Base-by-base conservation (phyloP, 1,284 basidiomycete species). In the Sphaerobolus stellatus region DNA sequence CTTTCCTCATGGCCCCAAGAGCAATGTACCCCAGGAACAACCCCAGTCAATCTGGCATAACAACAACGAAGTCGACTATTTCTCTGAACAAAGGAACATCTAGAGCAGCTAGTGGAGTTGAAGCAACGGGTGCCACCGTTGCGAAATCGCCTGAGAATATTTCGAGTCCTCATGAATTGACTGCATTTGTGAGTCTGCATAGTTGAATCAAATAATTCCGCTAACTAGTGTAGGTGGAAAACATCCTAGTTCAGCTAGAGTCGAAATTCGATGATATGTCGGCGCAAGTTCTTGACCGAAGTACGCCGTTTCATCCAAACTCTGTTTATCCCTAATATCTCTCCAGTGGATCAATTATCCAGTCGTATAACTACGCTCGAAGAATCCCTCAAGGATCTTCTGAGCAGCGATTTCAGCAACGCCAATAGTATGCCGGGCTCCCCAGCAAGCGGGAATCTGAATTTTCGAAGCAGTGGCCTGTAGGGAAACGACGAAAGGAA, bases 211-310 rank as follows among this genome's bases (percentile, higher is more conserved):
- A 54, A 55, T 31, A 53, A 31, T 43, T 41, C 33, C 25, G 29
- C 4, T 16, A 13, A 25, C 31, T 30, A 50, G 36, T 56, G 25
- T 43, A 92, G 89, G 89, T 92, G 14, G 89, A 92, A 70, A 83
- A 80, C 8, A 71, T 92, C 30, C 71, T 92, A 8, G 88, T 88
- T 63, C 84, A 90, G 62, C 75, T 92, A 20, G 90, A 92, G 62
- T 59, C 78, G 40, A 90, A 89, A 60, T 92, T 92, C 64, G 88
- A 92, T 61, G 86, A 89, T 52, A 92, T 91, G 89, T 91, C 90
- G 38, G 74, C 73, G 16, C 86, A 90, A 67, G 88, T 92, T 59
- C 76, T 92, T 48, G 88, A 91, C 54, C 78, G 88, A 60, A 91
- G 89, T 92, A 65, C 60, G 40, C 9, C 9, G 86, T 75, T 50